Conservation (phyloP, 2,329 filamentous ascomycete genomes). For the Cercospora sp. region DNA sequence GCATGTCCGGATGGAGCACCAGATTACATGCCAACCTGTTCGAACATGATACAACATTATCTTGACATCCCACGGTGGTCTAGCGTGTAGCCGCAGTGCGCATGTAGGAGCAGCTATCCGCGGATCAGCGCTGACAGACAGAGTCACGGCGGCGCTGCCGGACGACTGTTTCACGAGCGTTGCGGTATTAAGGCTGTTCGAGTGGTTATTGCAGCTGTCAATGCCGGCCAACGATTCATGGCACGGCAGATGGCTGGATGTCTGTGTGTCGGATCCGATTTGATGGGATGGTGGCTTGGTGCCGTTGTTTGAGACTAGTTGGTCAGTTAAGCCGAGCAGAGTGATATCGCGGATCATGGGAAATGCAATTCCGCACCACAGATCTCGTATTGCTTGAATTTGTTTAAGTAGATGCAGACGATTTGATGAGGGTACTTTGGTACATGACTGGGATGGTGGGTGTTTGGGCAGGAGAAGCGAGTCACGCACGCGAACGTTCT, state of each 20-base stretch:
- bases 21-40: conserved; percentile 1
- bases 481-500: not conserved
- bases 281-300: conserved; percentile 4
- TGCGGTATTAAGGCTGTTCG: not conserved
- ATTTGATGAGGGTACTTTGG: not conserved
- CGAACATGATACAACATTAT: not conserved
- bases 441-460: conserved; percentile 7
- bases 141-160: not conserved
- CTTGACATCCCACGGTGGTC: not conserved
- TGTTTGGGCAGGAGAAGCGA: not conserved
- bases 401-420: not conserved
- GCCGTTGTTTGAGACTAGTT: not conserved
- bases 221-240: conserved; percentile 3
- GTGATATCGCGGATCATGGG: conserved; percentile 8
- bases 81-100: not conserved
- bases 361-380: not conserved
- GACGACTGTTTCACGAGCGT: conserved; percentile 5
- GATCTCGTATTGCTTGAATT: not conserved
- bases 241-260: not conserved
- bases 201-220: conserved; percentile 7
- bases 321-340: not conserved
- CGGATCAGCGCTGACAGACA: not conserved
- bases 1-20: conserved; percentile 15
- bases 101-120: not conserved
- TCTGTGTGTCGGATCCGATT: not conserved